These are phyloP conservation scores for Globisporangium cylindrosporum DNA, from an alignment of 352 stramenopile species.

Conservation along the genomic window DNA sequence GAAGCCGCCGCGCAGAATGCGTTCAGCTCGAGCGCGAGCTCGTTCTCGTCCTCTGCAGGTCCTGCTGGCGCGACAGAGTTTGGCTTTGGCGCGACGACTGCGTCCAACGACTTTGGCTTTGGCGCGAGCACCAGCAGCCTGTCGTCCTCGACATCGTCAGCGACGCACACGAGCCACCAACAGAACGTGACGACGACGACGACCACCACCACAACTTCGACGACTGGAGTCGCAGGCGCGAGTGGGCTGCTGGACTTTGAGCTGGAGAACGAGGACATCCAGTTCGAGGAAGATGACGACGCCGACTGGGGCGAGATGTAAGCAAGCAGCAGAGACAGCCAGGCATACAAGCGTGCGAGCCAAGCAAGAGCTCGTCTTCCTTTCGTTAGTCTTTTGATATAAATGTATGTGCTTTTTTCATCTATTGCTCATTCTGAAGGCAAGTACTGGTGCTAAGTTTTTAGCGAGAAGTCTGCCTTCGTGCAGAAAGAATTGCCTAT, in stretches of 20 bases:
- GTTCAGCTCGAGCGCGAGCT: constrained; percentile 24
- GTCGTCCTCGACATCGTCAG: constrained; percentile 11
- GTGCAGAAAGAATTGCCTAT: too few relatives aligned
- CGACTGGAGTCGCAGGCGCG: neutral
- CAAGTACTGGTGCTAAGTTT: too few relatives aligned
- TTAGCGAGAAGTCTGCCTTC: too few relatives aligned
- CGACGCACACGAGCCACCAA: constrained; percentile 20
- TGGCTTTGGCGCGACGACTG: too few relatives aligned
- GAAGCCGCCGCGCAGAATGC: constrained; percentile 26
- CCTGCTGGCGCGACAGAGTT: constrained; percentile 3
- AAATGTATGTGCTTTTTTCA: constrained; percentile 1
- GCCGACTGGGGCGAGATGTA: constrained; percentile 86
- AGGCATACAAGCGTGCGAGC: neutral
- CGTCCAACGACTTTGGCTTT: too few relatives aligned
- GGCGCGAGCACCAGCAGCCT: constrained; percentile 13
- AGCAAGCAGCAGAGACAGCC: neutral
- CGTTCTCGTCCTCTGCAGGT: constrained; percentile 20
- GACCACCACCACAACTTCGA: constrained; percentile 24
- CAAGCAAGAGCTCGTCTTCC: neutral
- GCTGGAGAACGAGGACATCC: constrained; percentile 65
- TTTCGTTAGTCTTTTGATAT: constrained; percentile 1
- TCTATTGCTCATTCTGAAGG: neutral
- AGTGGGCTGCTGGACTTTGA: constrained; percentile 73
- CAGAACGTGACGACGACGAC: constrained; percentile 16
- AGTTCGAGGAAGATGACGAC: constrained; percentile 81